phyloP scores from a whole-genome alignment of 768 basidiomycete species.

The Pulveroboletus sp. region DNA sequence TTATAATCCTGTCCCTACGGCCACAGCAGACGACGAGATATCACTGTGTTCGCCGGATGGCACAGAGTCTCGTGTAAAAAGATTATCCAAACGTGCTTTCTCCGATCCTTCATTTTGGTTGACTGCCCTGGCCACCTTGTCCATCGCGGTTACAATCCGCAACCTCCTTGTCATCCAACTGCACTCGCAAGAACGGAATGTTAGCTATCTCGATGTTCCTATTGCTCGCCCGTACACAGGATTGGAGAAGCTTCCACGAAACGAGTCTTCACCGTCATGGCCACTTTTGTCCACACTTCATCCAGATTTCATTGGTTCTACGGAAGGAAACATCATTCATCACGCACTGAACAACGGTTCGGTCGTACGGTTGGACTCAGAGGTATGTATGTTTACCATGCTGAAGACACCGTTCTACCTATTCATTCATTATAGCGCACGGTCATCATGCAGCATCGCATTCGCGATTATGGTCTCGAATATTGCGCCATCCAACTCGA shows the following conservation, averaged over 20 bases:
- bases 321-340: conserved; percentile 7
- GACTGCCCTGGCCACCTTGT: conserved; percentile 14
- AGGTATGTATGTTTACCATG: conserved; percentile 5
- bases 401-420: no score
- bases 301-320: conserved; percentile 21
- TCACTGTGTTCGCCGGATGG: neutral
- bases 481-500: conserved; percentile 13
- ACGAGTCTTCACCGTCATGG: conserved; percentile 28
- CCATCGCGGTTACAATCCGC: conserved; percentile 17
- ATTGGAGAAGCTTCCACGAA: conserved; percentile 21
- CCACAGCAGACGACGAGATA: conserved; percentile 17
- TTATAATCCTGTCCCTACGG: conserved; percentile 12
- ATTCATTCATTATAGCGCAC: conserved; percentile 7
- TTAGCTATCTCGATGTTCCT: conserved; percentile 7
- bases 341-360: conserved; percentile 17
- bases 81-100: neutral
- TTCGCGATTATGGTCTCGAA: conserved; percentile 25
- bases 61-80: neutral
- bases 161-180: conserved; percentile 19
- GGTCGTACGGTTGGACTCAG: conserved; percentile 18
- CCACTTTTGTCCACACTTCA: conserved; percentile 20
- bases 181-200: neutral
- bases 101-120: conserved; percentile 19
- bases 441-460: conserved; percentile 20
- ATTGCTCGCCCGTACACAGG: conserved; percentile 22